Conservation (phyloP, 768 basidiomycete species). For the Lactarius indigo region DNA sequence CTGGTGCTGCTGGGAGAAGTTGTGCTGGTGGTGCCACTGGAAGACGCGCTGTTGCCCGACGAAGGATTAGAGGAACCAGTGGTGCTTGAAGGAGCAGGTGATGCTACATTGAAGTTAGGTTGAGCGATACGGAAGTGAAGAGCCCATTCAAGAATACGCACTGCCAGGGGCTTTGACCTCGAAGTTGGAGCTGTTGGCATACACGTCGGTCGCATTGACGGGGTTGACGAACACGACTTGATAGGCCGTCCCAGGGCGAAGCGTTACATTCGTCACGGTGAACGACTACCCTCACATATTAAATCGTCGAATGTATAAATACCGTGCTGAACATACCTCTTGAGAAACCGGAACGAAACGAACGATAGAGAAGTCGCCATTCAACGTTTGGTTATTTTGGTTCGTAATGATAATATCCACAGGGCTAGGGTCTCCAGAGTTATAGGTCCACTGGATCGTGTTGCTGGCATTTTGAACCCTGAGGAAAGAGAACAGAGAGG, state of each 20-base stretch:
- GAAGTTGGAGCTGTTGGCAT: slow-evolving; percentile 35
- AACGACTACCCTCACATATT: slow-evolving; percentile 25
- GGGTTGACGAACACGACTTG: slow-evolving; percentile 37
- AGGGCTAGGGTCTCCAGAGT: slow-evolving; percentile 33
- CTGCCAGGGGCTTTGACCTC: slow-evolving; percentile 38
- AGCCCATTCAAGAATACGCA: slow-evolving; percentile 28
- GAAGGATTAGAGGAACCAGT: background rate
- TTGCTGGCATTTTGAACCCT: slow-evolving; percentile 39
- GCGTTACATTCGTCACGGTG: slow-evolving; percentile 37
- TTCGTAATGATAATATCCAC: slow-evolving; percentile 36
- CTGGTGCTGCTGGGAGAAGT: slow-evolving; percentile 5
- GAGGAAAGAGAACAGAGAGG: too few species aligned
- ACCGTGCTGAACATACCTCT: slow-evolving; percentile 25
- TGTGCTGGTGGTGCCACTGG: slow-evolving; percentile 5
- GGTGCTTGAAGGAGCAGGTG: slow-evolving; percentile 14
- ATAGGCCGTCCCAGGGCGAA: slow-evolving; percentile 31
- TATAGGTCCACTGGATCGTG: slow-evolving; percentile 35
- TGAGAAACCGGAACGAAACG: slow-evolving; percentile 32
- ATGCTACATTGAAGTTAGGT: slow-evolving; percentile 9
- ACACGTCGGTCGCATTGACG: slow-evolving; percentile 32
- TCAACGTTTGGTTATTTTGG: slow-evolving; percentile 32
- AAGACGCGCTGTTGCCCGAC: background rate
- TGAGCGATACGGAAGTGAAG: background rate
- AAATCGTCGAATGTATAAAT: slow-evolving; percentile 15
- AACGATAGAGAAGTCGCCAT: slow-evolving; percentile 38